phyloP scores from a whole-genome alignment of 176 grass and related monocot species.

The Phoenix roebelenii region DNA sequence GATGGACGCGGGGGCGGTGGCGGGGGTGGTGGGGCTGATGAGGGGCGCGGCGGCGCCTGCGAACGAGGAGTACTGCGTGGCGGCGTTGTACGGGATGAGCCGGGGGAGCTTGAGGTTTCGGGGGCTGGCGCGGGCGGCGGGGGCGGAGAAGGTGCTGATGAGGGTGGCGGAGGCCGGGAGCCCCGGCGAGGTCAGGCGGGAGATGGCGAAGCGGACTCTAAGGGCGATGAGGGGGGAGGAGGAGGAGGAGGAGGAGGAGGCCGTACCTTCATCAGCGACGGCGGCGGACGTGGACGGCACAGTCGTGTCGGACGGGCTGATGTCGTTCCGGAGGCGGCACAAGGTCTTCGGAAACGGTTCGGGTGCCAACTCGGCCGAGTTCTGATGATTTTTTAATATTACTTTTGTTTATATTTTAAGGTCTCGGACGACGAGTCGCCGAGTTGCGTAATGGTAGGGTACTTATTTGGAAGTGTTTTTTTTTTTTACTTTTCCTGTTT shows the following conservation, averaged over 20 bases:
- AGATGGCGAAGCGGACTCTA: slow-evolving; percentile 74
- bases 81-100: slow-evolving; percentile 76
- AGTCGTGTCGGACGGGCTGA: slow-evolving; percentile 67
- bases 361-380: slow-evolving; percentile 45
- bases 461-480: not conserved
- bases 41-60: not conserved
- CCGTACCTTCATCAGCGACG: not conserved
- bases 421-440: not conserved
- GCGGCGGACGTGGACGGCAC: slow-evolving; percentile 38
- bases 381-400: slow-evolving; percentile 30
- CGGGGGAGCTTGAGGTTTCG: slow-evolving; percentile 66
- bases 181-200: slow-evolving; percentile 36
- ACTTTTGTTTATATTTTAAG: not conserved
- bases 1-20: slow-evolving; percentile 71
- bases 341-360: slow-evolving; percentile 27
- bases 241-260: slow-evolving; percentile 24
- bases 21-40: slow-evolving; percentile 38
- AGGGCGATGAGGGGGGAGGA: slow-evolving; percentile 42
- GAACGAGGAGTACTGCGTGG: slow-evolving; percentile 64
- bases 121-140: slow-evolving; percentile 45
- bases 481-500: slow-evolving; percentile 11
- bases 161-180: slow-evolving; percentile 36
- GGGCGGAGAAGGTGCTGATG: slow-evolving; percentile 41
- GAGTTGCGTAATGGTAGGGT: no score
- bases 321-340: slow-evolving; percentile 55